Conservation (phyloP, 2,329 filamentous ascomycete species). For the Diaporthe aspalathi region DNA sequence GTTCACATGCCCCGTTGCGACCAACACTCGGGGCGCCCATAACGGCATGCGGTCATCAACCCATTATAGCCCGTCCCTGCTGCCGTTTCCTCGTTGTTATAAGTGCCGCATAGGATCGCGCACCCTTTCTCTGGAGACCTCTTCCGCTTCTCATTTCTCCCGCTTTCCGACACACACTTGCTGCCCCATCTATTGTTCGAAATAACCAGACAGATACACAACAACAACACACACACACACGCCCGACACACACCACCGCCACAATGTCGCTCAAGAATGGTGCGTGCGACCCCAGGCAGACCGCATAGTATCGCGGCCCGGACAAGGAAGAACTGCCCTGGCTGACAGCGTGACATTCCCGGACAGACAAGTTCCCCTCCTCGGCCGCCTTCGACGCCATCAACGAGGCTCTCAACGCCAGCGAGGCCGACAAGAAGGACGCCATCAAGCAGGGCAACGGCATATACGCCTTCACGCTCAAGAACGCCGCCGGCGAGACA, state of each 20-base stretch:
- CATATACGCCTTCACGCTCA: slow-evolving; percentile 91
- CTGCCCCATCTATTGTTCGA: background rate
- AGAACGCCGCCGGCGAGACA: slow-evolving; percentile 84
- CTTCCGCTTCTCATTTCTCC: background rate
- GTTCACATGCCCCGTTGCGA: slow-evolving; percentile 13
- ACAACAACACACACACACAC: too few species aligned
- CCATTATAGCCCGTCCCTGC: background rate
- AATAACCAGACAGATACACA: background rate
- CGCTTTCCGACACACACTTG: background rate
- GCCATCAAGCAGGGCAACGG: slow-evolving; percentile 90
- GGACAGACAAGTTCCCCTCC: slow-evolving; percentile 82
- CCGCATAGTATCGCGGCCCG: background rate
- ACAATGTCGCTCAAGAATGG: slow-evolving; percentile 81
- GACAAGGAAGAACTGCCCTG: background rate
- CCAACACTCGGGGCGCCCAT: too few species aligned
- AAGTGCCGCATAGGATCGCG: background rate
- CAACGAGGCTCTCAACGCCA: slow-evolving; percentile 74
- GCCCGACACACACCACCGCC: slow-evolving; percentile 40
- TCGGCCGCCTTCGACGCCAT: slow-evolving; percentile 94
- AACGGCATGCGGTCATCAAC: slow-evolving; percentile 30
- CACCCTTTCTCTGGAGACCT: background rate
- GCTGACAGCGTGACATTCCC: slow-evolving; percentile 1
- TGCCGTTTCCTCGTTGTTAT: background rate
- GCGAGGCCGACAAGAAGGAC: slow-evolving; percentile 79
- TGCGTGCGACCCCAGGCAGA: slow-evolving; percentile 52